These are phyloP conservation scores for Mercurialis annua DNA, from an alignment of 345 rosid genomes.

Conservation along the genomic window DNA sequence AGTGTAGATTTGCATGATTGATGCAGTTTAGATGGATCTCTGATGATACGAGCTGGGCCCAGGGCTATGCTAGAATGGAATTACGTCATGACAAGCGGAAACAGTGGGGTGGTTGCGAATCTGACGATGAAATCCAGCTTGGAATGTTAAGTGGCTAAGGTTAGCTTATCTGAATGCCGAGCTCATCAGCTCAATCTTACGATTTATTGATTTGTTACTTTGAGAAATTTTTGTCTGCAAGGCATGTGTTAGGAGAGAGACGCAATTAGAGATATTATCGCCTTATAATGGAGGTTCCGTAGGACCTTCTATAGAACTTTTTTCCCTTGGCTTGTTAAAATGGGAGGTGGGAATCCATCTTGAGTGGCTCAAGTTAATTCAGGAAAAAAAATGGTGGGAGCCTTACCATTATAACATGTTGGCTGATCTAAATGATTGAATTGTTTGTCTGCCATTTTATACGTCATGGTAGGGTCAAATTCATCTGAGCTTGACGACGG, in stretches of 20 bases:
- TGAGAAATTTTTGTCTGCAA: slow-evolving; percentile 26
- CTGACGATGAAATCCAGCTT: slow-evolving; percentile 20
- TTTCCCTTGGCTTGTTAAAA: slow-evolving; percentile 20
- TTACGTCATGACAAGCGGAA: slow-evolving; percentile 16
- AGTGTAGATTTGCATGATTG: neutral
- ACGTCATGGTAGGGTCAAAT: slow-evolving; percentile 38
- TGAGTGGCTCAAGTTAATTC: slow-evolving; percentile 38
- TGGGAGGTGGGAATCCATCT: slow-evolving; percentile 24
- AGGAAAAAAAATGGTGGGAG: slow-evolving; percentile 40
- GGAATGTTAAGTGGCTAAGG: slow-evolving; percentile 31
- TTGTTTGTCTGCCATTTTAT: slow-evolving; percentile 47
- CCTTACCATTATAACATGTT: slow-evolving; percentile 21
- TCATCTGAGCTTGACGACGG: slow-evolving; percentile 22
- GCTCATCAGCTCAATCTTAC: slow-evolving; percentile 20
- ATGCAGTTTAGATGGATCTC: slow-evolving; percentile 18
- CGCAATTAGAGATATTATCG: slow-evolving; percentile 22
- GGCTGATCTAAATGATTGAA: slow-evolving; percentile 43
- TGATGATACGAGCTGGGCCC: slow-evolving; percentile 21
- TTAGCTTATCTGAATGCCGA: slow-evolving; percentile 20
- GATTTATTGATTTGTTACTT: slow-evolving; percentile 20
- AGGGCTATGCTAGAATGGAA: slow-evolving; percentile 7
- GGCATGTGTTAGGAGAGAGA: slow-evolving; percentile 24
- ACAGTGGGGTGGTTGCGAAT: slow-evolving; percentile 16
- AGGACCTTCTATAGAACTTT: slow-evolving; percentile 22
- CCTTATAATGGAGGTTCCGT: slow-evolving; percentile 23